Evolutionary conservation across 2,329 filamentous ascomycete species (phyloP).

Genomic region (Clarireedia monteithiana): DNA sequence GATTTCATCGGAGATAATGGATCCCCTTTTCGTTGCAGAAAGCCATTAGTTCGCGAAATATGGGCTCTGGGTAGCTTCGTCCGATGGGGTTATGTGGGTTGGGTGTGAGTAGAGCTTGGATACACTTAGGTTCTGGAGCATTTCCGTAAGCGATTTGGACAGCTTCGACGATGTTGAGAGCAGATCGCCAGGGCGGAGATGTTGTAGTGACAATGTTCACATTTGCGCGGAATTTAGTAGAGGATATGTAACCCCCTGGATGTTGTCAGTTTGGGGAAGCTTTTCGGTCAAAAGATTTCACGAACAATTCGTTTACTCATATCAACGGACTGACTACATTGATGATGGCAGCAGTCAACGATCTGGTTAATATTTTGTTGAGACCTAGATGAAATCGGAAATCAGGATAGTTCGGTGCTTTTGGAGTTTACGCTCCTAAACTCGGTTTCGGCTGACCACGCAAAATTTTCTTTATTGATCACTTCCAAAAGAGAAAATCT

Average conservation of each 20-base stretch:
- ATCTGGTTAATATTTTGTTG: no score
- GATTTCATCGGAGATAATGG: slow-evolving; percentile 8
- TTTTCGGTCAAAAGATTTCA: no score
- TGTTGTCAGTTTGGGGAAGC: background rate
- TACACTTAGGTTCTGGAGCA: background rate
- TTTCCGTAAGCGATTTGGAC: background rate
- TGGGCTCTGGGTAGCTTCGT: background rate
- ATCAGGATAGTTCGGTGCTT: no score
- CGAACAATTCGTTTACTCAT: no score
- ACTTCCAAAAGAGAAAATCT: no score
- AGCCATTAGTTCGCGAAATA: background rate
- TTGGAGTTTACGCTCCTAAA: no score
- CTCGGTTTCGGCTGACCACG: no score
- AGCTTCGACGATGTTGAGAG: background rate
- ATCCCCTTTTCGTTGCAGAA: slow-evolving; percentile 3
- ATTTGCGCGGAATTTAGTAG: background rate
- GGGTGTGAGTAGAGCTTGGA: background rate
- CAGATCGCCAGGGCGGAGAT: background rate
- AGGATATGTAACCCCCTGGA: background rate
- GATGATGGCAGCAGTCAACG: no score
- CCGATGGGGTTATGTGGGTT: slow-evolving; percentile 3
- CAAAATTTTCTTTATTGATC: no score
- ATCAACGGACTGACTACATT: no score
- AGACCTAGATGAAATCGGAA: no score
- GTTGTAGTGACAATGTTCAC: background rate